Percentiles rank a stretch among this genome's conserved stretches.
Evolutionary conservation across 805 yeast species (phyloP).

Genomic region (Kazachstania kunashirensis): DNA sequence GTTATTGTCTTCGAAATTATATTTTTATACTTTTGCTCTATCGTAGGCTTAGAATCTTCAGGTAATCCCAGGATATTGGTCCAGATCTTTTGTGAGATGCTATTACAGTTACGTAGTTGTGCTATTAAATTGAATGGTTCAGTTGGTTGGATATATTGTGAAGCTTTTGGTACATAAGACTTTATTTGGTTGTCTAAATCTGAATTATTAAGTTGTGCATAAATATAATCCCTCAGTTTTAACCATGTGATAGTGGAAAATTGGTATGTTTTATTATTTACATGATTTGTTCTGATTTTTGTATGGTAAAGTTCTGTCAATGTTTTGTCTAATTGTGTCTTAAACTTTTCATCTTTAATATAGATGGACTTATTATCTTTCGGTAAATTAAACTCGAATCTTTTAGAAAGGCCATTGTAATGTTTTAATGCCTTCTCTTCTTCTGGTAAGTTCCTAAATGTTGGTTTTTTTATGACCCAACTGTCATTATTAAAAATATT

Average conservation of each 20-base stretch:
- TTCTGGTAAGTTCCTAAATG: slow-evolving; percentile 5
- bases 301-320: slow-evolving; percentile 11
- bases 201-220: slow-evolving; percentile 10
- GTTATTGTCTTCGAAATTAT: slow-evolving; percentile 13
- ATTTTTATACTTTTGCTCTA: slow-evolving; percentile 9
- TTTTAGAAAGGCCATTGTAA: neutral
- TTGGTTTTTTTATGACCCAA: slow-evolving; percentile 6
- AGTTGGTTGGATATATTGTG: slow-evolving; percentile 13
- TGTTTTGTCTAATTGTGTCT: slow-evolving; percentile 8
- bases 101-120: slow-evolving; percentile 8
- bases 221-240: slow-evolving; percentile 8
- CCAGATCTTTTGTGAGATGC: neutral
- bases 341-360: slow-evolving; percentile 7
- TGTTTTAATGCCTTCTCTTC: slow-evolving; percentile 1
- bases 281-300: slow-evolving; percentile 8
- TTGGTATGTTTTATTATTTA: slow-evolving; percentile 2
- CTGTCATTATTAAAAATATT: slow-evolving; percentile 3
- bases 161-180: slow-evolving; percentile 6
- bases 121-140: slow-evolving; percentile 10
- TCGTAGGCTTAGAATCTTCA: neutral
- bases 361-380: slow-evolving; percentile 5
- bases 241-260: slow-evolving; percentile 6
- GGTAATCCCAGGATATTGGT: neutral
- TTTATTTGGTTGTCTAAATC: slow-evolving; percentile 2
- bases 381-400: slow-evolving; percentile 1